Evolutionary conservation across 148 eudicot genomes (phyloP).

Genomic region (Rhododendron molle): DNA sequence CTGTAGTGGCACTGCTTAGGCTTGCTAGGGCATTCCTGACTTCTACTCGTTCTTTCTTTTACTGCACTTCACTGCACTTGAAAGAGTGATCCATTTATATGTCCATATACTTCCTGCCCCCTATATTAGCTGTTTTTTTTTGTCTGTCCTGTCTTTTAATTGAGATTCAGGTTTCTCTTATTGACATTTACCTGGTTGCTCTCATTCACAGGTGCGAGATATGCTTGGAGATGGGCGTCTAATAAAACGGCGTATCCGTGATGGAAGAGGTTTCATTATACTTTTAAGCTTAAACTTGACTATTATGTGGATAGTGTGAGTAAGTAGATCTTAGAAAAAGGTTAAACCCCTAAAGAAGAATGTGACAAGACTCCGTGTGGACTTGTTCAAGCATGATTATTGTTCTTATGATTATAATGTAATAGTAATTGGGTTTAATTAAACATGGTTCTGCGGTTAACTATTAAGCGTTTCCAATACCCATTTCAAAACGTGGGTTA

Average conservation of each 20-base stretch:
- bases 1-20: neutral
- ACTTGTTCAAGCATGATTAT: neutral
- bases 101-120: neutral
- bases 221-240: slow-evolving; percentile 99
- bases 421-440: neutral
- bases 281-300: neutral
- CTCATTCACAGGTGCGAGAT: slow-evolving; percentile 70
- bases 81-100: neutral
- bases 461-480: neutral
- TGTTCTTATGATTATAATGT: neutral
- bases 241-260: slow-evolving; percentile 86
- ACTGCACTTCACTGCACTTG: neutral
- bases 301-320: neutral
- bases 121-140: neutral
- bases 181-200: slow-evolving; percentile 1
- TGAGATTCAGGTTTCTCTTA: neutral
- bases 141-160: neutral
- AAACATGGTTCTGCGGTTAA: neutral
- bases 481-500: neutral
- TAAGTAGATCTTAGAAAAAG: neutral
- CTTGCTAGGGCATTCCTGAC: neutral
- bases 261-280: slow-evolving; percentile 71
- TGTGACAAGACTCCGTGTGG: neutral
- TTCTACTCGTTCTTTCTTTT: neutral
- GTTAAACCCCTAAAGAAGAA: neutral